Conservation (phyloP, 1,284 basidiomycete genomes). For the Erythrobasidium hasegawianum region DNA sequence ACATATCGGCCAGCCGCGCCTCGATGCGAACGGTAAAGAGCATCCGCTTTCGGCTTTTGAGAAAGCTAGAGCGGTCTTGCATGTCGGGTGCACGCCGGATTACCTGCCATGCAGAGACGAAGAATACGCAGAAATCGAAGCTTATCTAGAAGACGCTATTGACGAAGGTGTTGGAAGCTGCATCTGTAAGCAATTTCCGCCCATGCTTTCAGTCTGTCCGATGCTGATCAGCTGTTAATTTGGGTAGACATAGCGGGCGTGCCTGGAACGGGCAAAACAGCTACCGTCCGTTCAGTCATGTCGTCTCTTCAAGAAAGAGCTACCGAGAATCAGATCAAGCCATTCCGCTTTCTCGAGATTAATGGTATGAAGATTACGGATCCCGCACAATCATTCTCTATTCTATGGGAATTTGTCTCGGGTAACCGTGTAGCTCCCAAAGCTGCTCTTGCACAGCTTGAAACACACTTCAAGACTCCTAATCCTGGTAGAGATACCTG, state of each 20-base stretch:
- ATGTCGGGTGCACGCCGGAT: constrained; percentile 90
- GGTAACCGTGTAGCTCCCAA: constrained; percentile 36
- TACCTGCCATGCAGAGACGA: constrained; percentile 83
- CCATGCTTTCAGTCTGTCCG: not conserved
- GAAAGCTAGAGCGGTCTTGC: constrained; percentile 58
- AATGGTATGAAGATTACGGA: constrained; percentile 92
- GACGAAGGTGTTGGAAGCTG: constrained; percentile 93
- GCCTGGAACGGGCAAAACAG: constrained; percentile 97
- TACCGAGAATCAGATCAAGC: constrained; percentile 76
- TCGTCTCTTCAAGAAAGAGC: constrained; percentile 83
- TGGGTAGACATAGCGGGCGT: constrained; percentile 91
- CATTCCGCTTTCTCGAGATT: constrained; percentile 96
- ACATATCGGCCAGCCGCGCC: constrained; percentile 4
- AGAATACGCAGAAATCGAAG: constrained; percentile 74
- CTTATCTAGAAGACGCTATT: constrained; percentile 75
- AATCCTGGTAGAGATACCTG: constrained; percentile 44
- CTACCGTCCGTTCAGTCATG: constrained; percentile 89
- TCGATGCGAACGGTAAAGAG: not conserved
- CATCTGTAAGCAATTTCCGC: constrained; percentile 64
- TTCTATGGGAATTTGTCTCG: constrained; percentile 73
- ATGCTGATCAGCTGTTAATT: not conserved
- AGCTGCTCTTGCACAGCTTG: constrained; percentile 42
- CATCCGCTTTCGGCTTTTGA: constrained; percentile 38
- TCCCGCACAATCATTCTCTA: constrained; percentile 76
- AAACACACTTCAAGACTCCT: constrained; percentile 44